Conservation (phyloP, 1,284 basidiomycete species). For the Melampsora larici-populina region DNA sequence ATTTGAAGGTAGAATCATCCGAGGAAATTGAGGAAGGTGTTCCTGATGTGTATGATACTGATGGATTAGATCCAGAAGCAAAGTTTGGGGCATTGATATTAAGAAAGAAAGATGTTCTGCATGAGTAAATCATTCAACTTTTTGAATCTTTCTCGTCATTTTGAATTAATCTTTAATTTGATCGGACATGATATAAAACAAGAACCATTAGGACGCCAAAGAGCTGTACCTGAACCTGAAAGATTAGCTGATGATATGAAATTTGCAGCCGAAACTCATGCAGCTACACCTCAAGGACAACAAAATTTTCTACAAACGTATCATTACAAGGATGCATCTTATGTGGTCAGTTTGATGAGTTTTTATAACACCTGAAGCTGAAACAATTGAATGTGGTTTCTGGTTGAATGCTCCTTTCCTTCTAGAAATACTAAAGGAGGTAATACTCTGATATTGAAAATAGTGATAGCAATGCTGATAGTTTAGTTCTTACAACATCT, state of each 20-base stretch:
- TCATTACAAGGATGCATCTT: slow-evolving; percentile 99
- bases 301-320: slow-evolving; percentile 96
- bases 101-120: slow-evolving; percentile 80
- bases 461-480: too few relatives aligned
- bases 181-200: slow-evolving; percentile 69
- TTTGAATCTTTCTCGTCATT: background rate
- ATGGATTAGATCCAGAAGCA: slow-evolving; percentile 79
- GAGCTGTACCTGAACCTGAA: slow-evolving; percentile 87
- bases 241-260: slow-evolving; percentile 84
- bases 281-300: slow-evolving; percentile 78
- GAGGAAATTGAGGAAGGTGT: slow-evolving; percentile 78
- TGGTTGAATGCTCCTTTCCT: too few relatives aligned
- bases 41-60: slow-evolving; percentile 89
- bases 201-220: slow-evolving; percentile 81
- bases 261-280: slow-evolving; percentile 71
- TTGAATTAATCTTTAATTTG: background rate
- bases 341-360: slow-evolving; percentile 63
- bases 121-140: slow-evolving; percentile 49
- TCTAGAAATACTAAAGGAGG: too few relatives aligned
- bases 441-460: too few relatives aligned
- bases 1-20: too few relatives aligned
- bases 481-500: too few relatives aligned
- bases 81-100: slow-evolving; percentile 97
- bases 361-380: too few relatives aligned
- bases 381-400: too few relatives aligned